Conservation (phyloP, 2,329 filamentous ascomycete genomes). For the Ceratocystis diversiconidia region DNA sequence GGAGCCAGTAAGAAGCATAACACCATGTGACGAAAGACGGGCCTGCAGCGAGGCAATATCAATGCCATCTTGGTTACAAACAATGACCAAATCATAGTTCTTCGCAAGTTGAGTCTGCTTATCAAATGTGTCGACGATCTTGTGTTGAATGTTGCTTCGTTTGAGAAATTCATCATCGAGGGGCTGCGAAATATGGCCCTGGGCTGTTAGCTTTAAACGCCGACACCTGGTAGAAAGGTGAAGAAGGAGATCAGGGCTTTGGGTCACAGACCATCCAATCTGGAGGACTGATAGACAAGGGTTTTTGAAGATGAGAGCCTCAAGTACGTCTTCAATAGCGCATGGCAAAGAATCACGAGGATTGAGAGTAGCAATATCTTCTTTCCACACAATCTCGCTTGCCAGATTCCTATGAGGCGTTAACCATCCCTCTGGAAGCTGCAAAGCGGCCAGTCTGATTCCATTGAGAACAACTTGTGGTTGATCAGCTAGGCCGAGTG, state of each 20-base stretch:
- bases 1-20: conserved; percentile 5
- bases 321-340: conserved; percentile 23
- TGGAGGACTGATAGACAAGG: conserved; percentile 29
- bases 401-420: conserved; percentile 37
- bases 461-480: conserved; percentile 33
- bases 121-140: conserved; percentile 9
- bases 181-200: neutral
- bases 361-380: conserved; percentile 25
- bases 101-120: neutral
- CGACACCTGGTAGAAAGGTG: neutral
- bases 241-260: neutral
- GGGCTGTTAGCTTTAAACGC: neutral
- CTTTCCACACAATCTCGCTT: conserved; percentile 35
- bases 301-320: conserved; percentile 28
- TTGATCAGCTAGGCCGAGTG: conserved; percentile 23
- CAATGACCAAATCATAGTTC: conserved; percentile 8
- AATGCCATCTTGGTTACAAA: conserved; percentile 8
- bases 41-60: conserved; percentile 7
- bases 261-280: conserved; percentile 22
- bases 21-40: conserved; percentile 4
- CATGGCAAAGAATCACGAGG: neutral
- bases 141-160: neutral
- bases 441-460: conserved; percentile 26
- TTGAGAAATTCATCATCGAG: neutral
- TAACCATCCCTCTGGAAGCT: conserved; percentile 28